phyloP scores from a whole-genome alignment of 2,329 filamentous ascomycete genomes.

The Paecilomyces dactylethromorphus region DNA sequence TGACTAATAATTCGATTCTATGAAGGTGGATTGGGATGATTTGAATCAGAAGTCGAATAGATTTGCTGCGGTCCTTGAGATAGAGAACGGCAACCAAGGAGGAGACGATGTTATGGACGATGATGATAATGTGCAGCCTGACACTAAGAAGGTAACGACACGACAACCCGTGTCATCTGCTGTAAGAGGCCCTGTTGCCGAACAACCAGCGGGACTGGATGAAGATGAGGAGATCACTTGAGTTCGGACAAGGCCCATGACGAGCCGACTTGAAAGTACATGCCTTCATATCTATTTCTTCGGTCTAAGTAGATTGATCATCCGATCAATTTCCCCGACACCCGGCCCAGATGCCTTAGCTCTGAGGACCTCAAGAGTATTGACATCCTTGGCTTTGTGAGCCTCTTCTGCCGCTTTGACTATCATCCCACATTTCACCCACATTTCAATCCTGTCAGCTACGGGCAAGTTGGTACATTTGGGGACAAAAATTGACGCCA shows the following conservation, averaged over 20 bases:
- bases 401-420: constrained; percentile 89
- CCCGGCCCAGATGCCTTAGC: constrained; percentile 66
- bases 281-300: constrained; percentile 29
- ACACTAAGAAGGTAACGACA: constrained; percentile 6
- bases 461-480: constrained; percentile 71
- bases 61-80: constrained; percentile 30
- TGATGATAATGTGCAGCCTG: constrained; percentile 14
- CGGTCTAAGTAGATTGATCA: constrained; percentile 53
- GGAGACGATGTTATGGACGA: constrained; percentile 41
- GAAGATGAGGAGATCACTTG: constrained; percentile 41
- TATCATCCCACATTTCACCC: constrained; percentile 88
- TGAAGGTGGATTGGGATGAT: constrained; percentile 35
- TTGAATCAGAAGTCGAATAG: constrained; percentile 27
- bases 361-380: constrained; percentile 66
- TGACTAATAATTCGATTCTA: neutral
- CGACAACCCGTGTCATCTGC: constrained; percentile 8
- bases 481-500: constrained; percentile 76
- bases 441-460: constrained; percentile 78
- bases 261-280: constrained; percentile 3
- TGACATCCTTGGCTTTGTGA: constrained; percentile 69
- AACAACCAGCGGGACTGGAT: constrained; percentile 22
- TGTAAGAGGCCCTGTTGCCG: constrained; percentile 12
- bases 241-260: constrained; percentile 9
- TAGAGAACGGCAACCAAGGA: constrained; percentile 45
- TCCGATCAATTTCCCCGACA: constrained; percentile 72